Percentiles rank a stretch among this genome's conserved stretches.
These are phyloP conservation scores for Auricularia cornea DNA, from an alignment of 768 basidiomycete genomes.

Conservation along the genomic window DNA sequence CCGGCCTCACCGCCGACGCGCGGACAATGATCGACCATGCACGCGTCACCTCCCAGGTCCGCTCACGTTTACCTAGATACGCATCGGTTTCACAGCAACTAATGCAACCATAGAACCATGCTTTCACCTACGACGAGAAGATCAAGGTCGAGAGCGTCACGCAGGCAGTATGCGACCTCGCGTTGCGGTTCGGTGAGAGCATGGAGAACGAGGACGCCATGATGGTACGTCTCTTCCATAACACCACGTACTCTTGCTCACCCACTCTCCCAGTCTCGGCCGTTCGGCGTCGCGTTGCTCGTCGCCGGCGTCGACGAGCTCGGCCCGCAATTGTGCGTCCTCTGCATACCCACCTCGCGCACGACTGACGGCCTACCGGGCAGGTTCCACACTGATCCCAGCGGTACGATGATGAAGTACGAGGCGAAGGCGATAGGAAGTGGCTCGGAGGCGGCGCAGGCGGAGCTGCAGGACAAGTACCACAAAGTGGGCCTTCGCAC, in stretches of 20 bases:
- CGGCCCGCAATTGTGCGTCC: constrained; percentile 85
- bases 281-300: constrained; percentile 94
- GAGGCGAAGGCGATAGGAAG: constrained; percentile 98
- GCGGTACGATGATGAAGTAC: constrained; percentile 93
- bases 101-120: too few relatives aligned
- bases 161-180: constrained; percentile 96
- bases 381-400: constrained; percentile 97
- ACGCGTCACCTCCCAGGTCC: constrained; percentile 63
- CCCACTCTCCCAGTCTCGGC: constrained; percentile 52
- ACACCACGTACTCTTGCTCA: not conserved
- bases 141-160: constrained; percentile 98
- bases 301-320: constrained; percentile 97
- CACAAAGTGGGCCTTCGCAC: constrained; percentile 55
- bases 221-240: constrained; percentile 50
- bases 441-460: constrained; percentile 95
- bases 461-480: constrained; percentile 95
- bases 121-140: constrained; percentile 92
- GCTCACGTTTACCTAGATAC: not conserved
- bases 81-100: too few relatives aligned
- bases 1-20: constrained; percentile 92
- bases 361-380: not conserved
- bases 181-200: constrained; percentile 95
- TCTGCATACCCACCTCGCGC: not conserved
- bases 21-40: constrained; percentile 99
- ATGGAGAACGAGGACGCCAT: constrained; percentile 98